A percentile compares a stretch with the other conserved stretches of the same genome.
Evolutionary conservation across 2,329 filamentous ascomycete genomes (phyloP).

Genomic region (Claviceps monticola): DNA sequence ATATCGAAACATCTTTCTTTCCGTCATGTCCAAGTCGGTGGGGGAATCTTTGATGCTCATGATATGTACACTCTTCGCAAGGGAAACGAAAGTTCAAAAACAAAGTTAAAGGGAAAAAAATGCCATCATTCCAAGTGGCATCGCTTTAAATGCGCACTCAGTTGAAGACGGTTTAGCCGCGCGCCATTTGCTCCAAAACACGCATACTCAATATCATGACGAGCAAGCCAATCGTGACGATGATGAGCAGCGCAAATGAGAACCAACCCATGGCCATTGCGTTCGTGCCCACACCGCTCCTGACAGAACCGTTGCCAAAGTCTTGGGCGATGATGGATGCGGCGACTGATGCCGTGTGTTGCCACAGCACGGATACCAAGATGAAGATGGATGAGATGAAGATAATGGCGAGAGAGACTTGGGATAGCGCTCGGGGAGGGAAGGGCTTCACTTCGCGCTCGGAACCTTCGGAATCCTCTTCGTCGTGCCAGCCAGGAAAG

Average conservation of each 20-base stretch:
- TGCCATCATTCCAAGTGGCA: neutral
- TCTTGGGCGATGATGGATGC: conserved; percentile 89
- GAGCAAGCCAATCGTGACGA: conserved; percentile 86
- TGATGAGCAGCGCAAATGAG: conserved; percentile 80
- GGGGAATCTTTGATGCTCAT: conserved; percentile 10
- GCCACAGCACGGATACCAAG: conserved; percentile 68
- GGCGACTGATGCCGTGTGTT: conserved; percentile 91
- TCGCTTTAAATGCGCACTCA: neutral
- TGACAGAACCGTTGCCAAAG: conserved; percentile 78
- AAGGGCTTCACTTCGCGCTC: conserved; percentile 90
- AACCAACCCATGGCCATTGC: conserved; percentile 99
- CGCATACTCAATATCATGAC: conserved; percentile 95
- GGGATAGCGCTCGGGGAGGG: conserved; percentile 80
- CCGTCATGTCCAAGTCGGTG: conserved; percentile 8
- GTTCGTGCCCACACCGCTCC: conserved; percentile 76
- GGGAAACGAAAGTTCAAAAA: neutral
- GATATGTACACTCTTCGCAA: neutral
- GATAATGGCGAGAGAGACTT: conserved; percentile 86
- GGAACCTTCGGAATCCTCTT: conserved; percentile 64
- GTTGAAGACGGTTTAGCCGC: conserved; percentile 4
- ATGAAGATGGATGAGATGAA: conserved; percentile 62
- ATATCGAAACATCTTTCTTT: conserved; percentile 6
- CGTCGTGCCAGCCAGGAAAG: conserved; percentile 95
- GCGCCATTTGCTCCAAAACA: conserved; percentile 50
- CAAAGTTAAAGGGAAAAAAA: neutral